Evolutionary conservation across 345 rosid species (phyloP).

Genomic region (Lepidium aucheri): DNA sequence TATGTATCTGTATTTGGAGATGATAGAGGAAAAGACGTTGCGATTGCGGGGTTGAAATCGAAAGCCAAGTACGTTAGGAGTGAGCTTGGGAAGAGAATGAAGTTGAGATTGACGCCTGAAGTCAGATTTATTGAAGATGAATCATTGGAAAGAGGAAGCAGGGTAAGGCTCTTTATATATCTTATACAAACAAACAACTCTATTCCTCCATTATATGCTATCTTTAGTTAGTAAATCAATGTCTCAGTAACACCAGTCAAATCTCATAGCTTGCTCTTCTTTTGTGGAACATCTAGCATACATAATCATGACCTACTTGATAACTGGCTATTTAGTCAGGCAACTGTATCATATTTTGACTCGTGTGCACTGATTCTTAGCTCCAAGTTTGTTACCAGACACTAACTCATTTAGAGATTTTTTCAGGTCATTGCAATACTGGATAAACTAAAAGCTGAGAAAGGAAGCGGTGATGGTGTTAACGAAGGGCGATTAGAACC

Average conservation of each 20-base stretch:
- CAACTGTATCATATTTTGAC: not conserved
- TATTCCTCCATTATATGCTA: not conserved
- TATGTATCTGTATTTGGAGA: slow-evolving; percentile 94
- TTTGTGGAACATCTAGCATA: not conserved
- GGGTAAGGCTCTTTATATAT: slow-evolving; percentile 38
- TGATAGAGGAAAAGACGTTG: slow-evolving; percentile 89
- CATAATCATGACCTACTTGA: not conserved
- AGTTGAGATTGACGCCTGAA: slow-evolving; percentile 83
- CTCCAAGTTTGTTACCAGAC: not conserved
- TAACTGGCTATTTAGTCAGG: not conserved
- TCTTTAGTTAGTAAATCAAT: not conserved
- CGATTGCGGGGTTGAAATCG: slow-evolving; percentile 74
- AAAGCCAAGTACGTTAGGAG: slow-evolving; percentile 77
- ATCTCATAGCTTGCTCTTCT: not conserved
- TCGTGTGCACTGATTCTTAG: not conserved
- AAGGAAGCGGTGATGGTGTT: slow-evolving; percentile 22
- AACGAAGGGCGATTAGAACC: slow-evolving; percentile 27
- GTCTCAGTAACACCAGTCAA: not conserved
- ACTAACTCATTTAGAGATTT: slow-evolving; percentile 9
- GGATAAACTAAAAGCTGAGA: slow-evolving; percentile 69
- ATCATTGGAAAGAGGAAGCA: slow-evolving; percentile 84
- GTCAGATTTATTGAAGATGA: slow-evolving; percentile 85
- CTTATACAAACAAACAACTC: not conserved
- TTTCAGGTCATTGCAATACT: slow-evolving; percentile 72
- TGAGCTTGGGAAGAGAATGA: slow-evolving; percentile 79